Evolutionary conservation across 2,329 filamentous ascomycete species (phyloP).

Genomic region (Xylaria arbuscula): DNA sequence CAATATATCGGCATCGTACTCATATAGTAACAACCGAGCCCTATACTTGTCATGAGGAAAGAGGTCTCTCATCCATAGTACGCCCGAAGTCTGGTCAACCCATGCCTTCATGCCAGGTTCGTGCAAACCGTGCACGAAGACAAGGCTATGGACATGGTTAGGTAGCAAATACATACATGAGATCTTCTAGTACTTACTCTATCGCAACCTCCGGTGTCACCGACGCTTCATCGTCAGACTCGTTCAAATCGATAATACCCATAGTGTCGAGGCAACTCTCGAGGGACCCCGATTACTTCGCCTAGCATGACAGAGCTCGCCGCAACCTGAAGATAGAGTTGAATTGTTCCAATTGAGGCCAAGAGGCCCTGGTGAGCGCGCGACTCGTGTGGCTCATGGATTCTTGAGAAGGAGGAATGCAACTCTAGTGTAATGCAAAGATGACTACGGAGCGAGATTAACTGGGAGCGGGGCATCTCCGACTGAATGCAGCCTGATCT

Average conservation of each 20-base stretch:
- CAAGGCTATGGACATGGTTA: conserved; percentile 19
- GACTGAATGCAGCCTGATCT: background rate
- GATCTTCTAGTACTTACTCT: conserved; percentile 12
- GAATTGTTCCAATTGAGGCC: background rate
- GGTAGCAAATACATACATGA: background rate
- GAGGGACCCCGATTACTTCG: background rate
- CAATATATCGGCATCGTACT: conserved; percentile 29
- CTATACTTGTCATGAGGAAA: conserved; percentile 22
- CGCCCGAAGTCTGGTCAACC: background rate
- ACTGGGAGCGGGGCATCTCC: conserved; percentile 1
- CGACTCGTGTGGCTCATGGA: background rate
- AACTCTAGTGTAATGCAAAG: background rate
- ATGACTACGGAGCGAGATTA: background rate
- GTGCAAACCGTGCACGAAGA: conserved; percentile 27
- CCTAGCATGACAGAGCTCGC: background rate
- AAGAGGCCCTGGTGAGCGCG: background rate
- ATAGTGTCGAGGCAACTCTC: conserved; percentile 2
- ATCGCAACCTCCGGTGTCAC: conserved; percentile 2
- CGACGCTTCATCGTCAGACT: background rate
- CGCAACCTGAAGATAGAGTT: background rate
- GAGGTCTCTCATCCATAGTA: conserved; percentile 27
- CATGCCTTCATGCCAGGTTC: conserved; percentile 21
- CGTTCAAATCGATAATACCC: conserved; percentile 21
- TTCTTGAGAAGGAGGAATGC: background rate
- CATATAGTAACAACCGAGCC: conserved; percentile 30